Conservation (phyloP, 805 yeast genomes). For the Saturnispora serradocipensis region DNA sequence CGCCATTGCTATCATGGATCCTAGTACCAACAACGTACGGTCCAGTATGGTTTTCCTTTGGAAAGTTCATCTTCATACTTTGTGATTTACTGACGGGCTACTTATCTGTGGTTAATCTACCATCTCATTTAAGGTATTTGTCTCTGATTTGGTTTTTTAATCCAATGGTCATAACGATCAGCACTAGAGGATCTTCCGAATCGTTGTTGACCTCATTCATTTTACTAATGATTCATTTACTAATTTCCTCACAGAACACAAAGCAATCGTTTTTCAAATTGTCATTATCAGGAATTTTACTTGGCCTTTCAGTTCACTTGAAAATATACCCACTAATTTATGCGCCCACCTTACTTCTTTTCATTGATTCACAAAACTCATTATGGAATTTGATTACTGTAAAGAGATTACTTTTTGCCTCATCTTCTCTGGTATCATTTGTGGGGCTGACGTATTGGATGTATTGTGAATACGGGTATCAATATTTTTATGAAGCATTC, state of each 20-base stretch:
- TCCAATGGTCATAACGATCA: slow-evolving; percentile 90
- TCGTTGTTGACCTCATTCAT: slow-evolving; percentile 76
- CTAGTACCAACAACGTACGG: slow-evolving; percentile 50
- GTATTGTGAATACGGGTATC: slow-evolving; percentile 64
- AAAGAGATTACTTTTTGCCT: slow-evolving; percentile 33
- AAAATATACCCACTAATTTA: slow-evolving; percentile 90
- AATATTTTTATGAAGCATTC: slow-evolving; percentile 69
- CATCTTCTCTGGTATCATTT: slow-evolving; percentile 37
- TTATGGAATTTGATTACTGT: slow-evolving; percentile 33
- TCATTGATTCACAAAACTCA: slow-evolving; percentile 23
- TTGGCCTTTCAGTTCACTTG: slow-evolving; percentile 81
- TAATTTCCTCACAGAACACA: slow-evolving; percentile 27
- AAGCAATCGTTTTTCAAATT: not conserved
- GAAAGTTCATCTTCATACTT: slow-evolving; percentile 66
- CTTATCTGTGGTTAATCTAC: slow-evolving; percentile 32
- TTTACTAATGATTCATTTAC: slow-evolving; percentile 44
- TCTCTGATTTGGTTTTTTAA: slow-evolving; percentile 69
- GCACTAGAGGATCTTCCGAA: slow-evolving; percentile 91
- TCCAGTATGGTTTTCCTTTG: slow-evolving; percentile 47
- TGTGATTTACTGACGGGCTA: slow-evolving; percentile 80
- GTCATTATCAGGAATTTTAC: slow-evolving; percentile 35
- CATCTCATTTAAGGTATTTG: slow-evolving; percentile 7
- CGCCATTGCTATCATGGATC: slow-evolving; percentile 84
- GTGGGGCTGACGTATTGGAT: slow-evolving; percentile 41
- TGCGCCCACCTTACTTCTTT: slow-evolving; percentile 56